A percentile compares a stretch with the other conserved stretches of the same genome.
Evolutionary conservation across 2,329 filamentous ascomycete species (phyloP).

Genomic region (Clonostachys rosea): DNA sequence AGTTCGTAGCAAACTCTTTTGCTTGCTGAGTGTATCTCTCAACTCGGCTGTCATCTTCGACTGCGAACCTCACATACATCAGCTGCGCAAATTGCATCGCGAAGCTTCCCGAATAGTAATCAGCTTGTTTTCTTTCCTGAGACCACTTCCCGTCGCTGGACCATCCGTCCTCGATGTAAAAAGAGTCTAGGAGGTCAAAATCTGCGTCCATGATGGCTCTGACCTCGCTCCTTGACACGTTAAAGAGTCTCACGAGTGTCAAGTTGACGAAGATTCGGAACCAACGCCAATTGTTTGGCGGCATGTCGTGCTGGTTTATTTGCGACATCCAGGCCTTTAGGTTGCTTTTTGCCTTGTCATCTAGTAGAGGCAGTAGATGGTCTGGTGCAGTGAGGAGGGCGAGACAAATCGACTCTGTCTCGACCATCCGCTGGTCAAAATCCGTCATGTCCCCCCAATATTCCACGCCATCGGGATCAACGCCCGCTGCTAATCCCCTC

Average conservation of each 20-base stretch:
- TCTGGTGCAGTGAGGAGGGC: slow-evolving; percentile 37
- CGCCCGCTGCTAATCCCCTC: slow-evolving; percentile 19
- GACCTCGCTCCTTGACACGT: slow-evolving; percentile 24
- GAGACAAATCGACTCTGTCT: slow-evolving; percentile 45
- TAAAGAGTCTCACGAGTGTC: slow-evolving; percentile 33
- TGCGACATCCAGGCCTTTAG: slow-evolving; percentile 32
- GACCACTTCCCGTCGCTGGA: slow-evolving; percentile 38
- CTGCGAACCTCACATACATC: slow-evolving; percentile 35
- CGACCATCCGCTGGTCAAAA: slow-evolving; percentile 48
- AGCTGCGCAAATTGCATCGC: slow-evolving; percentile 47
- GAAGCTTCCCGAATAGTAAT: slow-evolving; percentile 50
- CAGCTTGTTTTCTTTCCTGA: slow-evolving; percentile 27
- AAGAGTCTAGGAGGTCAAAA: slow-evolving; percentile 34
- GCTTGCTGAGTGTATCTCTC: slow-evolving; percentile 30
- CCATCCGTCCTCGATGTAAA: slow-evolving; percentile 40
- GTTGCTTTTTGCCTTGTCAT: not conserved
- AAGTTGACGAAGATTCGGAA: slow-evolving; percentile 46
- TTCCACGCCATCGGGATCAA: slow-evolving; percentile 18
- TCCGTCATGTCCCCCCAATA: slow-evolving; percentile 43
- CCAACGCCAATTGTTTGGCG: slow-evolving; percentile 46
- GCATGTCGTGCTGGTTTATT: slow-evolving; percentile 38
- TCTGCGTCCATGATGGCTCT: slow-evolving; percentile 27
- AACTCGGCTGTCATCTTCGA: slow-evolving; percentile 30
- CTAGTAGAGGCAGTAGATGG: slow-evolving; percentile 21
- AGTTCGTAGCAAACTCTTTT: slow-evolving; percentile 24